A percentile compares a stretch with the other conserved stretches of the same genome.
Conservation (phyloP, 345 rosid species). For the Gossypium ekmanianum region DNA sequence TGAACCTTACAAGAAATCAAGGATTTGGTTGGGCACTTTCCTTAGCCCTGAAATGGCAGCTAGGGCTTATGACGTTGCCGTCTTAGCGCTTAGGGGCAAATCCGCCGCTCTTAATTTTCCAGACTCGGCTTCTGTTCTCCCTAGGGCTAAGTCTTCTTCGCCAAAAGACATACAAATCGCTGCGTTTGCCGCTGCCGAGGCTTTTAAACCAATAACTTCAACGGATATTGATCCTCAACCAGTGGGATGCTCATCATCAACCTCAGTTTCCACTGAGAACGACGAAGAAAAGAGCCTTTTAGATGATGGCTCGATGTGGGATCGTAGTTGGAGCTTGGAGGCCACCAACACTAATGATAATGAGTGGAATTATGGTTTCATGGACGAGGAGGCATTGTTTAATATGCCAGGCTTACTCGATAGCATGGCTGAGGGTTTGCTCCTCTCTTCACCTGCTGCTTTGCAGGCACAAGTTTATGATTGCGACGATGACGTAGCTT, state of each 20-base stretch:
- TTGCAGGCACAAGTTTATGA: background rate
- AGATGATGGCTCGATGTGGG: background rate
- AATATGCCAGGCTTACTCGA: slow-evolving; percentile 28
- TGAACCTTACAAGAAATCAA: slow-evolving; percentile 19
- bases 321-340: background rate
- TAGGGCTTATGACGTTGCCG: slow-evolving; percentile 35
- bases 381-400: slow-evolving; percentile 30
- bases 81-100: slow-evolving; percentile 24
- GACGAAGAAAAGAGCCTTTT: background rate
- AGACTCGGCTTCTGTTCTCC: slow-evolving; percentile 13
- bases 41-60: slow-evolving; percentile 31
- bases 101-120: slow-evolving; percentile 24
- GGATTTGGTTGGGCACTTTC: slow-evolving; percentile 33
- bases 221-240: background rate
- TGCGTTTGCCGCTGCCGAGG: slow-evolving; percentile 19
- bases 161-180: slow-evolving; percentile 22
- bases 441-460: slow-evolving; percentile 21
- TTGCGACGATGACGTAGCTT: slow-evolving; percentile 10
- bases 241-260: background rate
- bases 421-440: slow-evolving; percentile 30
- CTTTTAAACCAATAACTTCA: background rate
- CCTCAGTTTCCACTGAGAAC: background rate
- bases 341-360: background rate
- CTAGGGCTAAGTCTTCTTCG: slow-evolving; percentile 11
- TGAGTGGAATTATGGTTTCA: background rate